Evolutionary conservation across 352 stramenopile genomes (phyloP).

Genomic region (Phytopythium boreale): DNA sequence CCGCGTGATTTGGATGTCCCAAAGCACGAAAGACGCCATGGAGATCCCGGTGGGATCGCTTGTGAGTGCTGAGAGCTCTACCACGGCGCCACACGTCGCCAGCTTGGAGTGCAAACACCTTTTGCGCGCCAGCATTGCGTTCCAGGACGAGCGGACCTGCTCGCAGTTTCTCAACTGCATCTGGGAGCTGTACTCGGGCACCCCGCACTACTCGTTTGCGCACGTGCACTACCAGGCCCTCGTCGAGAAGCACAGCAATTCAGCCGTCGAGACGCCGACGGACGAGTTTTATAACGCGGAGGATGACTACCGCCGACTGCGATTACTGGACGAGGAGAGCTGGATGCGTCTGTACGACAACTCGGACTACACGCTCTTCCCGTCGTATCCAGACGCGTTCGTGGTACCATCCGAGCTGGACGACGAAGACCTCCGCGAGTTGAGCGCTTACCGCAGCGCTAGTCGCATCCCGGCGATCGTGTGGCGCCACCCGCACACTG

Average conservation of each 20-base stretch:
- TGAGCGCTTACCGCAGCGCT: slow-evolving; percentile 92
- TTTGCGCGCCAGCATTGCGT: slow-evolving; percentile 78
- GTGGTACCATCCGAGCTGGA: slow-evolving; percentile 91
- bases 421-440: slow-evolving; percentile 84
- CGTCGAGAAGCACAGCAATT: slow-evolving; percentile 29
- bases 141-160: slow-evolving; percentile 74
- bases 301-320: slow-evolving; percentile 77
- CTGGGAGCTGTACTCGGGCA: slow-evolving; percentile 61
- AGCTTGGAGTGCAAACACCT: slow-evolving; percentile 86
- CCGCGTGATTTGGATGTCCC: slow-evolving; percentile 82
- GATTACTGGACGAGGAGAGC: slow-evolving; percentile 73
- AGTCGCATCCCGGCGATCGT: slow-evolving; percentile 92
- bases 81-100: slow-evolving; percentile 77
- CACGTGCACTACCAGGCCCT: slow-evolving; percentile 73
- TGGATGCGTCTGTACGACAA: slow-evolving; percentile 88
- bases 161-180: slow-evolving; percentile 73
- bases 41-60: slow-evolving; percentile 83
- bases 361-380: slow-evolving; percentile 86
- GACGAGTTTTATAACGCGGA: slow-evolving; percentile 70
- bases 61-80: slow-evolving; percentile 71
- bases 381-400: slow-evolving; percentile 93
- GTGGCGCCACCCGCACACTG: slow-evolving; percentile 90
- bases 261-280: slow-evolving; percentile 39
- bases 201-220: slow-evolving; percentile 69
- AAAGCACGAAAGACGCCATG: slow-evolving; percentile 74